Percentiles rank a stretch among this genome's conserved stretches.
These are phyloP conservation scores for Lycium barbarum DNA, from an alignment of 257 asterid genomes.

Conservation along the genomic window DNA sequence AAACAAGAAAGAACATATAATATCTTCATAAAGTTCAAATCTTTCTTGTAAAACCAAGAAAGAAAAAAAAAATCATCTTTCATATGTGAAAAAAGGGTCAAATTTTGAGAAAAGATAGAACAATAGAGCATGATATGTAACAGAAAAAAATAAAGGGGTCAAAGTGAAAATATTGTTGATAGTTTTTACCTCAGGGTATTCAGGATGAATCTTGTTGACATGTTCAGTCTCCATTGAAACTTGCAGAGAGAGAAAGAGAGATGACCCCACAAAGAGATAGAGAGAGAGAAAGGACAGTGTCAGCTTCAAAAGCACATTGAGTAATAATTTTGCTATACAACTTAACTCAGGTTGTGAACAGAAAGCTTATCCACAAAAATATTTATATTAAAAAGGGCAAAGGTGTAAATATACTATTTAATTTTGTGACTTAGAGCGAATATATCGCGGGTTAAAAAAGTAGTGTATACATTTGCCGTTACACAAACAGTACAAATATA, in stretches of 20 bases:
- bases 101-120: not conserved
- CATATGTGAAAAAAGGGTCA: not conserved
- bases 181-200: constrained; percentile 9
- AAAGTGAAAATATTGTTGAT: not conserved
- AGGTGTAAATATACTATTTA: too few species aligned
- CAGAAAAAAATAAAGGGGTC: not conserved
- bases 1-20: not conserved
- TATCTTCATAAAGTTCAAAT: not conserved
- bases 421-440: too few species aligned
- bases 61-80: not conserved
- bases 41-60: constrained; percentile 9
- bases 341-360: not conserved
- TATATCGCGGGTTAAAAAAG: too few species aligned
- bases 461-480: too few species aligned
- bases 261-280: constrained; percentile 27
- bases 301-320: constrained; percentile 7
- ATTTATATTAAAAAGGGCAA: not conserved
- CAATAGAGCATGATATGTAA: not conserved
- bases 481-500: too few species aligned
- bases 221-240: constrained; percentile 22
- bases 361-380: not conserved
- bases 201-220: constrained; percentile 20
- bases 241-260: not conserved
- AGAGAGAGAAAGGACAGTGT: constrained; percentile 1
- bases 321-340: not conserved